Evolutionary conservation across 1,284 basidiomycete genomes (phyloP), one percentile per base, ranked within the genome.

Genomic region (Inonotus hispidus): DNA sequence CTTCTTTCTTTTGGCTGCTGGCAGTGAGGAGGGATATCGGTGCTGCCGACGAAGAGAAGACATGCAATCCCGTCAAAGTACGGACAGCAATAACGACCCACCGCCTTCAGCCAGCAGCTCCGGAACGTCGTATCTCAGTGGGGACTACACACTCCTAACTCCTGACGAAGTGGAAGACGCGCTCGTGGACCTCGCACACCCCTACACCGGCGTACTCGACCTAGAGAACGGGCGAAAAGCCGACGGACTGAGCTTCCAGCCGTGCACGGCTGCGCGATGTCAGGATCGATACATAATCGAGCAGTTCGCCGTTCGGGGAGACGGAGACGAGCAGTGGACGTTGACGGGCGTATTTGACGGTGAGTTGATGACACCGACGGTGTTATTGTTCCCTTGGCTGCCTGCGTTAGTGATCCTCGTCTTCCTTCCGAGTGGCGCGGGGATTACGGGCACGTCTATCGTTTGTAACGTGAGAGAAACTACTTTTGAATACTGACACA

Each of bases 271-370:
- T 2, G 65, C 67, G 19, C 58, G 66, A 2, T 67, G 63, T 32
- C 72, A 74, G 63, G 73, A 74, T 59, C 67, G 73, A 1, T 68
- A 66, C 53, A 62, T 68, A 14, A 68, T 72, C 29, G 64, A 68
- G 23, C 67, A 70, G n/a, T 56, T 73, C 21, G 23, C 59, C 13
- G 16, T 62, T 19, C 56, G 56, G 14, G 56, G 56, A n/a, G 37
- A n/a, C 14, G 61, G 39, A 2, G 65, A 61, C 5, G 67, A 66
- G 3, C 56, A 23, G 3, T 74, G 73, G 73, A 63, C 58, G 2
- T 69, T 73, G 45, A 63, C 66, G 7, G 73, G 68, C 3, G 66
- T 73, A 21, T 73, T 72, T 61, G 73, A 74, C 47, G 73, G 73
- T 69, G 38, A 62, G 65, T 59, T 13, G 41, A 55, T 25, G 53